phyloP scores from a whole-genome alignment of 169 alveolate species.

The Cryptosporidium sp. region DNA sequence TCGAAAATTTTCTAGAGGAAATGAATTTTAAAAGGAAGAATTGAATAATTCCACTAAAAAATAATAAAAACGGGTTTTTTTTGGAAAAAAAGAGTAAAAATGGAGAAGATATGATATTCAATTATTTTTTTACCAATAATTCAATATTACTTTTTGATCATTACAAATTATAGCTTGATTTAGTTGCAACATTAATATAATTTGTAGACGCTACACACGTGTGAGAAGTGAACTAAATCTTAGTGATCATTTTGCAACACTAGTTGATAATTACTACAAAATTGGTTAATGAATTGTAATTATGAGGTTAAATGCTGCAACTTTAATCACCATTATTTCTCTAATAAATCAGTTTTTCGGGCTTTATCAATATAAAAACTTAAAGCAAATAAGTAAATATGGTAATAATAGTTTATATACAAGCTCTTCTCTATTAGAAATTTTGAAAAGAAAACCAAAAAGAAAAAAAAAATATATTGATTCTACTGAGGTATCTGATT shows the following conservation, averaged over 20 bases:
- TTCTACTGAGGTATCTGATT: background rate
- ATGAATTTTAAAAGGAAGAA: background rate
- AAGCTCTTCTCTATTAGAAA: background rate
- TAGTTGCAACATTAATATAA: background rate
- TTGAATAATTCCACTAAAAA: background rate
- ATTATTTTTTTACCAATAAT: too few species aligned
- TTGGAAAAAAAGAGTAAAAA: too few species aligned
- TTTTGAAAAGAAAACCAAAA: background rate
- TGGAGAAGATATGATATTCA: too few species aligned
- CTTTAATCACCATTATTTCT: background rate
- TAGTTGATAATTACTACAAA: background rate
- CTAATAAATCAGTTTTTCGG: background rate
- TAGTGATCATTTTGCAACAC: background rate
- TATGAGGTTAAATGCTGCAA: background rate
- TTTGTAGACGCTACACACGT: background rate
- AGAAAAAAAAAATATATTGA: background rate
- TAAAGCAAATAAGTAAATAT: background rate
- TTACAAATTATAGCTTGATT: background rate
- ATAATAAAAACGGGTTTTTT: background rate
- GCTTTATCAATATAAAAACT: background rate
- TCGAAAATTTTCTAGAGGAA: background rate
- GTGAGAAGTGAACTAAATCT: background rate
- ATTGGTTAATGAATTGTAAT: background rate
- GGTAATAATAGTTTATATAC: background rate
- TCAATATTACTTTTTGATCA: background rate